These are phyloP conservation scores for Hypomyces perniciosus DNA, from an alignment of 2,329 filamentous ascomycete species.

Conservation along the genomic window DNA sequence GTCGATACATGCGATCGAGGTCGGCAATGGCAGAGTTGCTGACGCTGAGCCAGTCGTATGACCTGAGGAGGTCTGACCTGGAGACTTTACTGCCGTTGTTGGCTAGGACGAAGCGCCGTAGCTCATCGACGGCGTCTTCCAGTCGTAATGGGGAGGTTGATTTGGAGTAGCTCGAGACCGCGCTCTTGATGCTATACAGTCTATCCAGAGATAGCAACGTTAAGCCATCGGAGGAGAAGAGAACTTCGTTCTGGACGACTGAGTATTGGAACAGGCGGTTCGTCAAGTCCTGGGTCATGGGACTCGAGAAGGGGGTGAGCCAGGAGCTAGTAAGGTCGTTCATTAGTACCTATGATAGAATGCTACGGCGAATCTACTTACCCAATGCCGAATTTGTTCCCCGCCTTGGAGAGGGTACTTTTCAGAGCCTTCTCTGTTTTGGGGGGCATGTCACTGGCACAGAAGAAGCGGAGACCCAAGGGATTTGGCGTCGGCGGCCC, in stretches of 20 bases:
- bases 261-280: conserved; percentile 50
- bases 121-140: conserved; percentile 57
- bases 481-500: conserved; percentile 29
- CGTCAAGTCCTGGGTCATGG: conserved; percentile 40
- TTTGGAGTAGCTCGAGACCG: conserved; percentile 51
- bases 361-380: conserved; percentile 17
- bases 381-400: conserved; percentile 39
- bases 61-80: conserved; percentile 45
- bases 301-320: conserved; percentile 38
- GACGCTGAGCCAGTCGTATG: conserved; percentile 53
- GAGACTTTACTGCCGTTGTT: conserved; percentile 44
- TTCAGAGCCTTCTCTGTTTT: conserved; percentile 44
- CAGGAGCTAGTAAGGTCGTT: conserved; percentile 29
- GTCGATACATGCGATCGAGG: conserved; percentile 51
- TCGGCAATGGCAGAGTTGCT: conserved; percentile 44
- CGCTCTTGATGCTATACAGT: conserved; percentile 58
- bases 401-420: conserved; percentile 46
- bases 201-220: conserved; percentile 55
- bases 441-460: conserved; percentile 39
- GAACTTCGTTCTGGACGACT: conserved; percentile 52
- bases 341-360: too few relatives aligned
- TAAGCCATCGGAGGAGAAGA: conserved; percentile 55
- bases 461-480: conserved; percentile 46
- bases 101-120: conserved; percentile 53
- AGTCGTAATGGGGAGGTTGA: conserved; percentile 40